phyloP scores from a whole-genome alignment of 345 rosid species.

The Pugionium cornutum region DNA sequence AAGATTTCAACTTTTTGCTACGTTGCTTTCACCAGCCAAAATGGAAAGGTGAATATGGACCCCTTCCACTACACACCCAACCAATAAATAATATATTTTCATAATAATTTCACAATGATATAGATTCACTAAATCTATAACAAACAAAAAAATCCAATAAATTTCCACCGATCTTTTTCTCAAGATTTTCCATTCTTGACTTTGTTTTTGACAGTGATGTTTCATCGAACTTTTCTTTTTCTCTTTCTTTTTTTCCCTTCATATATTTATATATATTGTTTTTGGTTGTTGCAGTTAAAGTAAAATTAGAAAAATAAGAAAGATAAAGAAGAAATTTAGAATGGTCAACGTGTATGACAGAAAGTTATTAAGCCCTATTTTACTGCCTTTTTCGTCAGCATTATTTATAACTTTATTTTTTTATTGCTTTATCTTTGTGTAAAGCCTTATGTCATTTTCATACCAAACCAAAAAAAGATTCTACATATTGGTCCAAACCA shows the following conservation, averaged over 20 bases:
- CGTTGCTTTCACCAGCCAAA: too few relatives aligned
- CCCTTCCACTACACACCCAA: conserved; percentile 14
- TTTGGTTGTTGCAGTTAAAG: background rate
- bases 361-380: too few relatives aligned
- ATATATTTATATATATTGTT: background rate
- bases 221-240: background rate
- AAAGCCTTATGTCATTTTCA: too few relatives aligned
- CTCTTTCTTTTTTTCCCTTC: background rate
- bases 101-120: conserved; percentile 13
- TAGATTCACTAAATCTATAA: conserved; percentile 14
- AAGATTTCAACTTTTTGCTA: too few relatives aligned
- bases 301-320: background rate
- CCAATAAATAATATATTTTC: conserved; percentile 1
- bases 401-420: too few relatives aligned
- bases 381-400: too few relatives aligned
- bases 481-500: too few relatives aligned
- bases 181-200: conserved; percentile 1
- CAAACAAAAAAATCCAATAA: background rate
- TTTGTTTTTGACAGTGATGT: conserved; percentile 11
- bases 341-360: too few relatives aligned
- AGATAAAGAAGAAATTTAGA: background rate
- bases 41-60: background rate
- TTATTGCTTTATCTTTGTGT: too few relatives aligned
- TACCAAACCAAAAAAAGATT: too few relatives aligned
- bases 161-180: conserved; percentile 4